Evolutionary conservation across 2,329 filamentous ascomycete species (phyloP).

Genomic region (Diaporthe sp.): DNA sequence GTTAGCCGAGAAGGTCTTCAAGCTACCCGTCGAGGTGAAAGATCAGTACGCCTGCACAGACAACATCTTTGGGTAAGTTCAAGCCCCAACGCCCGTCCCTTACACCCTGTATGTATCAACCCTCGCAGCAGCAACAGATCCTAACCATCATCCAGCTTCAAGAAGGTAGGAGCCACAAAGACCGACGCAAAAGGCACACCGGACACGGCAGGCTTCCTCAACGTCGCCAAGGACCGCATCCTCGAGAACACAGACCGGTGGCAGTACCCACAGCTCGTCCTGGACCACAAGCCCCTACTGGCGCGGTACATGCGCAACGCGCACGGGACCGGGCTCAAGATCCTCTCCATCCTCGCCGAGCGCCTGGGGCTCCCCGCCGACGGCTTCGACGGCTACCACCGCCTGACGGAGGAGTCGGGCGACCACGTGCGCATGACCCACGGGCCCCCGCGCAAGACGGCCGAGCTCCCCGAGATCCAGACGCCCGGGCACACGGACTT

Average conservation of each 20-base stretch:
- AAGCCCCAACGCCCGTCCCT: background rate
- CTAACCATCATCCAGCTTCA: slow-evolving; percentile 29
- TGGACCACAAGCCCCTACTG: slow-evolving; percentile 35
- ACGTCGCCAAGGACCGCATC: slow-evolving; percentile 40
- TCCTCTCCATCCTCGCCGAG: slow-evolving; percentile 35
- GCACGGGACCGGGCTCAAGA: slow-evolving; percentile 33
- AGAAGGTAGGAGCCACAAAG: slow-evolving; percentile 34
- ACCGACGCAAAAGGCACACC: slow-evolving; percentile 37
- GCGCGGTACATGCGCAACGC: slow-evolving; percentile 35
- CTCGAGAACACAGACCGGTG: slow-evolving; percentile 37
- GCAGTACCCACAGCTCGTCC: slow-evolving; percentile 25
- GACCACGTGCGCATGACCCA: slow-evolving; percentile 40
- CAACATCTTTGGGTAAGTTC: slow-evolving; percentile 38
- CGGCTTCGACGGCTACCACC: slow-evolving; percentile 34
- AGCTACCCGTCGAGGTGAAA: slow-evolving; percentile 38
- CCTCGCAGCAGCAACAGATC: background rate
- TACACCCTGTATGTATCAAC: background rate
- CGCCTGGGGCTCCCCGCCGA: slow-evolving; percentile 32
- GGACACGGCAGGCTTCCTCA: slow-evolving; percentile 38
- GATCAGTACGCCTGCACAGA: slow-evolving; percentile 36
- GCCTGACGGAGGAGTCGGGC: slow-evolving; percentile 37
- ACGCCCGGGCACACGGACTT: slow-evolving; percentile 52
- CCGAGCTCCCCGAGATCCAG: slow-evolving; percentile 38
- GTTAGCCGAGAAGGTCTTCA: slow-evolving; percentile 37
- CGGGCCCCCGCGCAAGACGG: slow-evolving; percentile 34